phyloP scores from a whole-genome alignment of 164 flowering plant genomes.

The Sextonia rubra region DNA sequence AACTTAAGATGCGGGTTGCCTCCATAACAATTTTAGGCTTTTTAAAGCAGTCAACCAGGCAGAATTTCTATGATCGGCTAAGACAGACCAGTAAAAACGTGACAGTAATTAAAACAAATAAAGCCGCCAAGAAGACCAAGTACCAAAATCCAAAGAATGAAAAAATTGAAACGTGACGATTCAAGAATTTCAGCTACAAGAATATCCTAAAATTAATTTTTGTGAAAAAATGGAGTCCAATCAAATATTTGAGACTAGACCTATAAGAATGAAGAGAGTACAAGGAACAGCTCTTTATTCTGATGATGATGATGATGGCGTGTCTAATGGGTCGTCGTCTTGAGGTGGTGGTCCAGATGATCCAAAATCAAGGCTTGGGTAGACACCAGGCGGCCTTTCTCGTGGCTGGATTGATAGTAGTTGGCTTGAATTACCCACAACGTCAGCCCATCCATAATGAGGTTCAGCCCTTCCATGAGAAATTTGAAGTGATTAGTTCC shows the following conservation, averaged over 20 bases:
- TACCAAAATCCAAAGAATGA: constrained; percentile 37
- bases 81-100: no score
- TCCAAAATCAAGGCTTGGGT: constrained; percentile 63
- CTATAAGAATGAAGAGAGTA: neutral
- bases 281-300: constrained; percentile 11
- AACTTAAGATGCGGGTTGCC: no score
- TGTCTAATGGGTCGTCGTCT: constrained; percentile 31
- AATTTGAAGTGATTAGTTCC: neutral
- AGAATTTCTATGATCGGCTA: no score
- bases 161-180: constrained; percentile 24
- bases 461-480: constrained; percentile 73
- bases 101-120: no score
- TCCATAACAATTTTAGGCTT: no score
- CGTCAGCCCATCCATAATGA: constrained; percentile 99
- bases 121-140: neutral
- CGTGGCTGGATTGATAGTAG: constrained; percentile 72
- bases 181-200: constrained; percentile 13
- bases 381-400: constrained; percentile 85
- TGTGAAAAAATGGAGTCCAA: constrained; percentile 2
- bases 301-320: constrained; percentile 23
- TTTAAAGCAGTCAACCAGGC: no score
- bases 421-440: constrained; percentile 90
- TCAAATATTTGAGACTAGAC: constrained; percentile 8
- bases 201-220: neutral
- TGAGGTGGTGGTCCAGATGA: constrained; percentile 39